A percentile compares a stretch with the other conserved stretches of the same genome.
Evolutionary conservation across 2,329 filamentous ascomycete genomes (phyloP).

Genomic region (Colletotrichum tropicicola): DNA sequence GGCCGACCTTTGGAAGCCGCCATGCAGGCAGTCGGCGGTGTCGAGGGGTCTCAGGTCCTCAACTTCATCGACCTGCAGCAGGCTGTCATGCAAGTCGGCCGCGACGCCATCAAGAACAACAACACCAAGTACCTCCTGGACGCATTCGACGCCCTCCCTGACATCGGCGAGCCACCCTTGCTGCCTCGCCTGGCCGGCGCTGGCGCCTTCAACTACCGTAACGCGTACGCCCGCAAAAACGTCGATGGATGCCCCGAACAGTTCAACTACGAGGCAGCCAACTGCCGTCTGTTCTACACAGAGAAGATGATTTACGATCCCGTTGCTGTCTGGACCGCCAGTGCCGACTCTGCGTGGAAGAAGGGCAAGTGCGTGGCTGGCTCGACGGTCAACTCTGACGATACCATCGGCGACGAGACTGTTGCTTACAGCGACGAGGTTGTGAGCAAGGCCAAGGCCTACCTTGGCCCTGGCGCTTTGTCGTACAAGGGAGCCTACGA

Average conservation of each 20-base stretch:
- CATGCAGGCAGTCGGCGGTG: constrained; percentile 68
- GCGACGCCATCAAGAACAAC: constrained; percentile 17
- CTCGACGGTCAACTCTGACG: constrained; percentile 18
- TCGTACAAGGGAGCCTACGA: constrained; percentile 15
- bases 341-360: constrained; percentile 47
- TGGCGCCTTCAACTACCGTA: constrained; percentile 51
- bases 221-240: constrained; percentile 39
- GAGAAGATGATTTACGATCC: constrained; percentile 56
- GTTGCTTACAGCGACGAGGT: constrained; percentile 5
- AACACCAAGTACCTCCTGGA: not conserved
- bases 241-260: constrained; percentile 56
- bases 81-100: not conserved
- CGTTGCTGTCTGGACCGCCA: constrained; percentile 56
- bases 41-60: constrained; percentile 59
- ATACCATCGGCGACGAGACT: constrained; percentile 20
- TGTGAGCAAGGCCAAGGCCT: not conserved
- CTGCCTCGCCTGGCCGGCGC: constrained; percentile 44
- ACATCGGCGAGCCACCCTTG: constrained; percentile 15
- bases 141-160: not conserved
- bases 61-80: constrained; percentile 35
- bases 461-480: constrained; percentile 23
- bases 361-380: constrained; percentile 40
- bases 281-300: constrained; percentile 67
- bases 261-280: constrained; percentile 64
- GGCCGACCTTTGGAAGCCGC: constrained; percentile 59